Percentiles rank a stretch among this genome's conserved stretches.
Conservation (phyloP, 192 early-diverging fungal species). For the Linnemannia exigua region DNA sequence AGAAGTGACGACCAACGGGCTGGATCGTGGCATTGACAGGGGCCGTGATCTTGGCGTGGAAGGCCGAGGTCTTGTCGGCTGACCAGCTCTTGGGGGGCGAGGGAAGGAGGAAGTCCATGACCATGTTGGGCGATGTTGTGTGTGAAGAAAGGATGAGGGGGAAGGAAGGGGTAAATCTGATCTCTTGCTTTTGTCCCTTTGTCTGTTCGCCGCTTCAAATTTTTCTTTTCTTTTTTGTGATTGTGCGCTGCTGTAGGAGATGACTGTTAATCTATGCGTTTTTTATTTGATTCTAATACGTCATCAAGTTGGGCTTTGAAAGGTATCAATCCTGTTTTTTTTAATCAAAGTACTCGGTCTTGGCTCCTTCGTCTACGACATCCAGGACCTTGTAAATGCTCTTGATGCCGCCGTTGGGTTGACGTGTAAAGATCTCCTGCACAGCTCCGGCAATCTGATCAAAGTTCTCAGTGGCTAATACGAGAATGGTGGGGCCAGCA, state of each 20-base stretch:
- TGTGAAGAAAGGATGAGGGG: constrained; percentile 14
- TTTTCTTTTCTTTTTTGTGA: constrained; percentile 26
- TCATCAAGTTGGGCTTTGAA: background rate
- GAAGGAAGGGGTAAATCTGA: background rate
- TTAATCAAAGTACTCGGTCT: constrained; percentile 44
- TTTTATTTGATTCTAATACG: background rate
- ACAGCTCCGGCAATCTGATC: constrained; percentile 83
- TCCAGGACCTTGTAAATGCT: constrained; percentile 73
- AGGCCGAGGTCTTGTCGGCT: constrained; percentile 56
- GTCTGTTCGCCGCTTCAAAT: background rate
- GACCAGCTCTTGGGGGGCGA: constrained; percentile 80
- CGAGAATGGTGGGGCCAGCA: constrained; percentile 97
- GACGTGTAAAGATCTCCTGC: constrained; percentile 69
- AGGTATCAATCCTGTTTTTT: background rate
- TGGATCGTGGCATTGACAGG: constrained; percentile 59
- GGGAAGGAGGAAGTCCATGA: constrained; percentile 77
- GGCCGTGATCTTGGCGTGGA: constrained; percentile 59
- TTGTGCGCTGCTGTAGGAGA: background rate
- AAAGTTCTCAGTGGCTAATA: constrained; percentile 88
- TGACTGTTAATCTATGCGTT: constrained; percentile 1
- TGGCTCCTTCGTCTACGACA: constrained; percentile 70
- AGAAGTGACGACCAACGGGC: constrained; percentile 70
- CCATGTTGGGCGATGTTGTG: constrained; percentile 48
- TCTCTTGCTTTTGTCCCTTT: background rate
- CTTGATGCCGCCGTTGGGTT: constrained; percentile 67